Evolutionary conservation across 1,284 basidiomycete species (phyloP), one percentile per base, ranked within the genome.

Genomic region (Ustilago esculenta): DNA sequence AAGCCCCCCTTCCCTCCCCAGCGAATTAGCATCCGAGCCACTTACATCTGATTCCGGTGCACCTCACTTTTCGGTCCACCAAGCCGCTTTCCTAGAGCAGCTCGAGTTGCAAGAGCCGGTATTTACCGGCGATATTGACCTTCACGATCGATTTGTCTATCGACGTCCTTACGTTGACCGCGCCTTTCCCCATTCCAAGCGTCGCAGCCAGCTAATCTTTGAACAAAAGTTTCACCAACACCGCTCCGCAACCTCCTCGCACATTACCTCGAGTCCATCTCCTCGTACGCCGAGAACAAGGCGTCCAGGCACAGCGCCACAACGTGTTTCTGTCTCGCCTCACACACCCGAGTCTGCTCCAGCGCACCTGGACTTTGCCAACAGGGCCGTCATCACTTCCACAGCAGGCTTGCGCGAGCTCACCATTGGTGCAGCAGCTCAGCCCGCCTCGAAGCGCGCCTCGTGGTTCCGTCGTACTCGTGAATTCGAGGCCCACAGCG

Each of bases 151-250:
- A 10, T 48, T 43, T 8, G 60, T 65, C 15, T 50, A 60, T n/a
- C 52, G 61, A 17, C 52, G 61, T 11, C 56, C 61, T 10, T 59
- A 59, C 58, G 30, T 70, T 14, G 60, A 70, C 15, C 51, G 55
- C 3, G 52, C 44, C 10, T 46, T 57, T n/a, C 27, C 47, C 2
- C 60, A 56, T 34, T 56, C 52, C 11, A 54, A 61, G 2, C 60
- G 61, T 9, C 47, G 67, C 20, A 66, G 57, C 20, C 67, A 70
- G 67, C 67, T 70, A 44, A 66, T 70, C 35, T 55, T 65, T 14
- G 67, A 70, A 32, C 61, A 70, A 47, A 70, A 70, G 39, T 47
- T 46, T 25, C 29, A 50, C 7, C 54, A 55, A 36, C 64, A 56
- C n/a, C 64, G 64, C 39, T 56, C 56, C 6, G 29, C n/a, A n/a